Base-by-base conservation (phyloP, 1,139 yeast species). In the Trichomonascaceae sp. region DNA sequence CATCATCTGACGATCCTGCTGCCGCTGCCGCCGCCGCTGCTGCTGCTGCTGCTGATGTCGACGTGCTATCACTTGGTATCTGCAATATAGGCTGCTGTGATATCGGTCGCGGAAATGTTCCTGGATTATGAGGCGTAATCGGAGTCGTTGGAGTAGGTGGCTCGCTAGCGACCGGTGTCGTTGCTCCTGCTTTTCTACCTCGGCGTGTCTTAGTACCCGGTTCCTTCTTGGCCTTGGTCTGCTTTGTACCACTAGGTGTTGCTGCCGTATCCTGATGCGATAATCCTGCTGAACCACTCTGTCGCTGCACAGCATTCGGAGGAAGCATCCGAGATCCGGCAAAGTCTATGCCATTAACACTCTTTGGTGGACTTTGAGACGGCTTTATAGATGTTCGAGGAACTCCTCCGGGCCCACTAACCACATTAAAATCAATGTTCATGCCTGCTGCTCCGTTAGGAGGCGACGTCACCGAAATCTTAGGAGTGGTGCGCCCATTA, bases 71-170 rank as follows among this genome's bases (percentile, higher is more conserved):
- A 27, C 15, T 51, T 52, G 41, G 53, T 36, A 45, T 43, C 27
- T n/a, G 52, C 47, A 22, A 53, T n/a, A 53, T 59, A 55, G 38
- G 52, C 50, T 43, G 55, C 51, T 17, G 47, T 13, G 45, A 20
- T 24, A 24, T 43, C 46, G 38, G 43, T 47, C 18, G 46, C 32
- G 41, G 53, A 45, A 50, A 45, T 24, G 51, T 18, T 17, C 53
- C 52, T 8, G 62, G 63, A 43, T 60, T 58, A 53, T 69, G 70
- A 7, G 73, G 74, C 1, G 74, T 70, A 10, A 69, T 64, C 1
- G 74, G 74, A 36, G 74, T 70, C 12, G 72, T 69, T 4, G 74
- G 74, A 10, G 74, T 70, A n/a, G 70, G 72, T 6, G 74, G 73
- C 53, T 70, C 74, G 4, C 71, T 66, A 10, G 65, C 50, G 56